phyloP scores from a whole-genome alignment of 129 eudicot species.

The Pseudognaphalium luteoalbum region DNA sequence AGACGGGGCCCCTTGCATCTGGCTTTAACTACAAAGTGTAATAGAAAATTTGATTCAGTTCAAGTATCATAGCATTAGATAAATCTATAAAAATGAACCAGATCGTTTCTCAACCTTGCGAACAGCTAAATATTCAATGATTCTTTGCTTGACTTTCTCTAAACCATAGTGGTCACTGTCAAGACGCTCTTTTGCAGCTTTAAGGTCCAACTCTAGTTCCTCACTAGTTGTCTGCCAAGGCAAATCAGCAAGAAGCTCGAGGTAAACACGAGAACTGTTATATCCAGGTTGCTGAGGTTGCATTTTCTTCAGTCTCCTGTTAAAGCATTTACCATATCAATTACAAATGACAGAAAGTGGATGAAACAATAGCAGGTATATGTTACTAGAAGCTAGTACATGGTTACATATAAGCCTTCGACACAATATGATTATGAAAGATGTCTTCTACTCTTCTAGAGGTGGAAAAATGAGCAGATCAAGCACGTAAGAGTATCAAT shows the following conservation, averaged over 20 bases:
- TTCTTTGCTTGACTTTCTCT: constrained; percentile 90
- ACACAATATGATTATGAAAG: constrained; percentile 5
- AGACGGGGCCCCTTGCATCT: constrained; percentile 90
- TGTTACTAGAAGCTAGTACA: constrained; percentile 1
- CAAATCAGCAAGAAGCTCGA: constrained; percentile 95
- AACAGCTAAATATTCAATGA: constrained; percentile 95
- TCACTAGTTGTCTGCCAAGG: constrained; percentile 94
- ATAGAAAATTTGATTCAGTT: constrained; percentile 10
- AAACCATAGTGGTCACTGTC: constrained; percentile 92
- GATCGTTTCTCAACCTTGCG: constrained; percentile 63
- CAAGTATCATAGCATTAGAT: not conserved
- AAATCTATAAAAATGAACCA: not conserved
- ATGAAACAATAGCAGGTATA: not conserved
- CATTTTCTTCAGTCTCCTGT: constrained; percentile 97
- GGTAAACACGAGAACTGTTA: constrained; percentile 89
- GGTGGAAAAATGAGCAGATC: not conserved
- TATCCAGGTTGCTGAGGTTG: constrained; percentile 99
- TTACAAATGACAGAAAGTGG: constrained; percentile 18
- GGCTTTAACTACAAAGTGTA: constrained; percentile 78
- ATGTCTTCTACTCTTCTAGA: not conserved
- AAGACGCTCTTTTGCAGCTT: constrained; percentile 92
- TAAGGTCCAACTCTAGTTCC: constrained; percentile 76
- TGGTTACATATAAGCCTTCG: not conserved
- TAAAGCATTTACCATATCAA: constrained; percentile 22
- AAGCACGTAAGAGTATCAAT: not conserved